These are phyloP conservation scores for Xylaria hypoxylon DNA, from an alignment of 2,329 filamentous ascomycete species.

Conservation along the genomic window DNA sequence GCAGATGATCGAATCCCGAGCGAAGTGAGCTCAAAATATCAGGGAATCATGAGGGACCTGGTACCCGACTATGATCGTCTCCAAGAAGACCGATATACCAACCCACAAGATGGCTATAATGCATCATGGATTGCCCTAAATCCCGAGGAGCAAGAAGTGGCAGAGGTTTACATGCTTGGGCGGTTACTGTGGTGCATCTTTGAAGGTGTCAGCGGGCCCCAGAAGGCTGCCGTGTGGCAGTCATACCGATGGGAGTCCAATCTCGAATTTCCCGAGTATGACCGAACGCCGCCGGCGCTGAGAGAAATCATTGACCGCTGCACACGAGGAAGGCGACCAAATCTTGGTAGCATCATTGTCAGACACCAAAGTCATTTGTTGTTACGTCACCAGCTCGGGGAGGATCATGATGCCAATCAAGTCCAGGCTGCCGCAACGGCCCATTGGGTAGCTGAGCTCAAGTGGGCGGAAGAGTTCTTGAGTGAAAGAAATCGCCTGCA, in stretches of 20 bases:
- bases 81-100: constrained; percentile 59
- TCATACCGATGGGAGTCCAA: constrained; percentile 68
- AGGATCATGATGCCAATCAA: constrained; percentile 52
- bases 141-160: constrained; percentile 64
- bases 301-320: constrained; percentile 63
- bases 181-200: constrained; percentile 72
- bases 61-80: constrained; percentile 60
- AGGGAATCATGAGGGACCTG: constrained; percentile 56
- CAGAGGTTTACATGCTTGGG: constrained; percentile 72
- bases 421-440: constrained; percentile 52
- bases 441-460: constrained; percentile 64
- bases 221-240: constrained; percentile 68
- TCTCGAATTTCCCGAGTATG: constrained; percentile 67
- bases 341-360: constrained; percentile 59
- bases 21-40: constrained; percentile 56
- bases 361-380: constrained; percentile 61
- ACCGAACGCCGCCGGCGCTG: constrained; percentile 59
- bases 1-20: constrained; percentile 60
- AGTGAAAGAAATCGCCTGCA: constrained; percentile 54
- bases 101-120: constrained; percentile 65
- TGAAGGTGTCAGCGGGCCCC: constrained; percentile 68
- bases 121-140: constrained; percentile 67
- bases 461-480: constrained; percentile 61
- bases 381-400: constrained; percentile 52
- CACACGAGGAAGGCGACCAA: constrained; percentile 60